These are phyloP conservation scores for Porcisia hertigi DNA, from an alignment of 208 protist species.

Conservation along the genomic window DNA sequence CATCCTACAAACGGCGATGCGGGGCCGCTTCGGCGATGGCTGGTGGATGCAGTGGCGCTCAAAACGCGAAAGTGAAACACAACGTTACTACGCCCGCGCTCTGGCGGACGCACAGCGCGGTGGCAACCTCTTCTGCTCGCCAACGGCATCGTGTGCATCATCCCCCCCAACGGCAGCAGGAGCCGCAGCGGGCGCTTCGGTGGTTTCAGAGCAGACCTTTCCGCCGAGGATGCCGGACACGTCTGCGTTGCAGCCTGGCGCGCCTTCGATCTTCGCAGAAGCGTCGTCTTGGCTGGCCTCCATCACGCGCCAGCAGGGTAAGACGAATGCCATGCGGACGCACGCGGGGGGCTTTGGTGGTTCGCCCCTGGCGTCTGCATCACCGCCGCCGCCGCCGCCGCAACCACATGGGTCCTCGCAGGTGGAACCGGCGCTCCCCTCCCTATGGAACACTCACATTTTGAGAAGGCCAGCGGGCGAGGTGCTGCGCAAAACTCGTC, in stretches of 20 bases:
- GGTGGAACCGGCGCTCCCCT: neutral
- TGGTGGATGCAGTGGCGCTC: conserved; percentile 32
- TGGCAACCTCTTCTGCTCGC: neutral
- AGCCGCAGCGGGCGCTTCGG: neutral
- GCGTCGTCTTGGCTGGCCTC: neutral
- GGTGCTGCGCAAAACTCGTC: conserved; percentile 5
- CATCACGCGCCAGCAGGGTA: neutral
- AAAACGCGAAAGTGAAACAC: conserved; percentile 29
- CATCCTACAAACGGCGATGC: conserved; percentile 36
- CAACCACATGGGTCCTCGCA: neutral
- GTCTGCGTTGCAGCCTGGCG: conserved; percentile 7
- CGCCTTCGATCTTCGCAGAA: conserved; percentile 1
- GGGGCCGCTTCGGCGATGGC: conserved; percentile 17
- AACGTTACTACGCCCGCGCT: conserved; percentile 37
- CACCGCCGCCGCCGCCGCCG: conserved; percentile 2
- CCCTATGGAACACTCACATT: conserved; percentile 15
- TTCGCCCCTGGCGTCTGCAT: conserved; percentile 11
- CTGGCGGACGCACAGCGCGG: conserved; percentile 35
- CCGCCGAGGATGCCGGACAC: conserved; percentile 4
- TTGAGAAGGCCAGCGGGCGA: conserved; percentile 11
- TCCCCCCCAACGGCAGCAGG: neutral
- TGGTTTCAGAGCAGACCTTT: neutral
- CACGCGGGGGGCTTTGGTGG: neutral
- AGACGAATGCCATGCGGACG: neutral
- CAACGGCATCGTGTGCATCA: neutral